Evolutionary conservation across 2,329 filamentous ascomycete species (phyloP), one percentile per base, ranked within the genome.

Genomic region (Microdochium bolleyi): DNA sequence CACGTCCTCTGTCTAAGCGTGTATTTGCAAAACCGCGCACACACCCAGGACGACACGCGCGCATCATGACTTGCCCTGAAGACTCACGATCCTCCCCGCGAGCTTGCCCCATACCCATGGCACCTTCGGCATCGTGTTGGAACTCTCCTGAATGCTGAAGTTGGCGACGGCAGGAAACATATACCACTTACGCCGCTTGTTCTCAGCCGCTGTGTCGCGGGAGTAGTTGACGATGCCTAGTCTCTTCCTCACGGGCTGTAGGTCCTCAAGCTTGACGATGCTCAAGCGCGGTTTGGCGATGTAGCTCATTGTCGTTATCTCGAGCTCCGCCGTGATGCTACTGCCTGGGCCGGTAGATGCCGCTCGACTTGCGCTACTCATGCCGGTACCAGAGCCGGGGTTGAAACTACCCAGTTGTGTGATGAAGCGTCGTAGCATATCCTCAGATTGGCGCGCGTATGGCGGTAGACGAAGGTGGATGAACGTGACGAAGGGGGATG

Each of bases 401-500:
- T 21, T n/a, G 50, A n/a, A n/a, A n/a, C n/a, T n/a, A n/a, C 22
- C 22, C 21, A 30, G 25, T 8, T 25, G 25, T 16, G 48, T 14
- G 13, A 79, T 69, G 62, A 79, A 85, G 52, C 76, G 74, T 54
- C 76, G 68, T 22, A 87, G 71, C 50, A 76, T 68, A 25, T 77
- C 70, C 32, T 77, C 78, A 1, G 84, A 87, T 38, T 74, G 68
- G 48, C 87, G 81, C 16, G 86, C 87, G 58, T 78, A 79, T 1
- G 73, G 65, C 0, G 89, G 89, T 1, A 92, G 74, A 22, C 80
- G 78, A 50, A 94, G 71, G 66, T 88, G 82, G 55, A 94, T 76
- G 62, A 84, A 83, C 41, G 83, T 83, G 8, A 92, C 87, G 62
- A 87, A 88, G 2, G 89, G 87, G 0, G 81, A 75, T 2, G 85